Conservation (phyloP, 108 stramenopile genomes). For the Skeletonema tropicum region DNA sequence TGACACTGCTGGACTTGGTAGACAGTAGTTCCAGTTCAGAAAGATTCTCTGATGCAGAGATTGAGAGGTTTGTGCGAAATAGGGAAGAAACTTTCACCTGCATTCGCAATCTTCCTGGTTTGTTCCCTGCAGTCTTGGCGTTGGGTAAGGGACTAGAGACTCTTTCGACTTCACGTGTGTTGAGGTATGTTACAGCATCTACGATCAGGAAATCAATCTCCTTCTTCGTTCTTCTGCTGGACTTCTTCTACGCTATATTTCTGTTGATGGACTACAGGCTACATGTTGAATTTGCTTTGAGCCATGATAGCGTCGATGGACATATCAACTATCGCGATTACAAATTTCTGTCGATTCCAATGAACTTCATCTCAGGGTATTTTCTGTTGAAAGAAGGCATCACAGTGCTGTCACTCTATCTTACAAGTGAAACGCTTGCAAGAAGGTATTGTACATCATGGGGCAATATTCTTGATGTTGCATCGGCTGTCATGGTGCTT, state of each 20-base stretch:
- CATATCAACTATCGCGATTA: slow-evolving; percentile 21
- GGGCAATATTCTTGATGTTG: slow-evolving; percentile 46
- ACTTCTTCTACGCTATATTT: slow-evolving; percentile 47
- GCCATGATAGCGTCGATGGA: slow-evolving; percentile 26
- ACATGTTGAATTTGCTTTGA: slow-evolving; percentile 41
- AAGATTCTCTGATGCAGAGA: slow-evolving; percentile 40
- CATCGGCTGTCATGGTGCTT: slow-evolving; percentile 33
- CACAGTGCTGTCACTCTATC: slow-evolving; percentile 47
- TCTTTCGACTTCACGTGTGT: slow-evolving; percentile 40
- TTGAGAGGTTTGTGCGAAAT: slow-evolving; percentile 29
- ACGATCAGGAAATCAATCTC: slow-evolving; percentile 41
- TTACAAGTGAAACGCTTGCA: slow-evolving; percentile 37
- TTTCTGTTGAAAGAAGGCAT: slow-evolving; percentile 42
- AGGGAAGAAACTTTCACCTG: slow-evolving; percentile 37
- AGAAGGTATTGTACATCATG: slow-evolving; percentile 38
- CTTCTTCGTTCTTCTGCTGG: slow-evolving; percentile 35
- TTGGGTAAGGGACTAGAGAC: slow-evolving; percentile 42
- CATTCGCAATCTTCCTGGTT: slow-evolving; percentile 33
- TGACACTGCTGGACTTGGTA: slow-evolving; percentile 25
- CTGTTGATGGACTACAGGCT: slow-evolving; percentile 45
- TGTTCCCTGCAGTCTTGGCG: slow-evolving; percentile 44
- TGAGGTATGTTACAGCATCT: slow-evolving; percentile 47
- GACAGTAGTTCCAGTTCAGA: slow-evolving; percentile 33
- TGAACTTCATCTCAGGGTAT: slow-evolving; percentile 31
- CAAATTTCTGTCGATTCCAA: slow-evolving; percentile 30